Percentiles rank a stretch among this genome's conserved stretches.
Conservation (phyloP, 495 filamentous ascomycete genomes). For the Cenococcum geophilum region DNA sequence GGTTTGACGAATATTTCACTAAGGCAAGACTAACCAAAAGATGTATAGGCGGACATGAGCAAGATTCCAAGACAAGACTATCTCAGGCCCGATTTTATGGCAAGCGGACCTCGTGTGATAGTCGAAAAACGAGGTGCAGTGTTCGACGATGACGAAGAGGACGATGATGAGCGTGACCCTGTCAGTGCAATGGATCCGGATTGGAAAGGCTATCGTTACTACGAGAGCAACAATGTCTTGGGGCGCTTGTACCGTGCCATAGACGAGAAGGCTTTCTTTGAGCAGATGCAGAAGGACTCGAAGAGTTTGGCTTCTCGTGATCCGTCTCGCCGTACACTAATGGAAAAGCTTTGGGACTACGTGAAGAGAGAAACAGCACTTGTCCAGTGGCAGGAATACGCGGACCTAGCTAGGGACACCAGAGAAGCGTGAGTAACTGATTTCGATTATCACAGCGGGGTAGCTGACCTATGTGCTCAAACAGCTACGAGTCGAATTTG, state of each 20-base stretch:
- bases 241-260: slow-evolving; percentile 68
- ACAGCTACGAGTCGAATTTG: slow-evolving; percentile 62
- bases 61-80: slow-evolving; percentile 41
- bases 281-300: slow-evolving; percentile 44
- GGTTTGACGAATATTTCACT: neutral
- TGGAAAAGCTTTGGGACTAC: slow-evolving; percentile 45
- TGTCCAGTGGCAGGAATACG: slow-evolving; percentile 44
- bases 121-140: slow-evolving; percentile 47
- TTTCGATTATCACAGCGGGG: neutral
- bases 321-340: slow-evolving; percentile 31
- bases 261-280: slow-evolving; percentile 64
- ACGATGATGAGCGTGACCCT: slow-evolving; percentile 51
- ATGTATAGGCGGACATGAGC: slow-evolving; percentile 40
- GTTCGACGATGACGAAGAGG: slow-evolving; percentile 36
- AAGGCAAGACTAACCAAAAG: neutral
- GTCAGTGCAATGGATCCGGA: slow-evolving; percentile 33
- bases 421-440: slow-evolving; percentile 46
- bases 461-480: neutral
- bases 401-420: slow-evolving; percentile 45
- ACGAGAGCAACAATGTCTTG: slow-evolving; percentile 61
- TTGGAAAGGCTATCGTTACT: slow-evolving; percentile 46
- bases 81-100: slow-evolving; percentile 58
- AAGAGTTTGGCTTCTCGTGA: slow-evolving; percentile 12
- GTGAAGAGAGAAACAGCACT: slow-evolving; percentile 37
- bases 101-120: slow-evolving; percentile 54